Evolutionary conservation across 768 basidiomycete genomes (phyloP), one percentile per base, ranked within the genome.

Genomic region (Lactarius quietus): DNA sequence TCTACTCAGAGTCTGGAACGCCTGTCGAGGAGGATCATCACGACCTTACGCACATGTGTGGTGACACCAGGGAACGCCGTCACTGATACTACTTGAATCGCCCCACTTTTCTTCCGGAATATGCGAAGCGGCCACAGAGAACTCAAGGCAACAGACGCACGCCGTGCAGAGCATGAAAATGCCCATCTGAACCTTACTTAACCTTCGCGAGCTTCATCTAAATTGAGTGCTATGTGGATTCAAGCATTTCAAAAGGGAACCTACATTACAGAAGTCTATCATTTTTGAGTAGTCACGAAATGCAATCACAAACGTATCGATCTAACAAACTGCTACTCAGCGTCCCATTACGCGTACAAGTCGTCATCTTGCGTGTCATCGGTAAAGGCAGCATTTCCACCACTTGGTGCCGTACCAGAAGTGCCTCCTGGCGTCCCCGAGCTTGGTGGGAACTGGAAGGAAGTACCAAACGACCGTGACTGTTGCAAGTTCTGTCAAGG

Each of bases 381-480:
- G 39, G 86, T 82, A 79, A 94, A 94, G 28, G 86, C 89, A 39
- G 88, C 78, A 66, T 94, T 93, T 58, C 85, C 84, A 53, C 66
- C 53, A 5, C 82, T 71, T 20, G 78, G 75, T n/a, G 82, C 76
- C 17, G 33, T 29, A 20, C 62, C 54, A 55, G 64, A 43, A 51
- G 3, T 36, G 36, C 57, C 56, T 23, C 35, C 52, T 15, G 58
- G 41, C 43, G 78, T 71, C 18, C 75, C 62, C 73, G 78, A 33
- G 61, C 52, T 59, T 85, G 83, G 71, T 95, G 97, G 97, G 94
- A 99, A 99, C 83, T 93, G 95, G 88, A 99, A 99, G 76, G 86
- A 90, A 79, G 89, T 90, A 56, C 96, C 95, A 74, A 97, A 95
- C 53, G 89, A 89, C 74, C 93, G 88, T 66, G 91, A 92, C 76